A percentile compares a stretch with the other conserved stretches of the same genome.
Conservation (phyloP, 768 basidiomycete species). For the Pholiota molesta region DNA sequence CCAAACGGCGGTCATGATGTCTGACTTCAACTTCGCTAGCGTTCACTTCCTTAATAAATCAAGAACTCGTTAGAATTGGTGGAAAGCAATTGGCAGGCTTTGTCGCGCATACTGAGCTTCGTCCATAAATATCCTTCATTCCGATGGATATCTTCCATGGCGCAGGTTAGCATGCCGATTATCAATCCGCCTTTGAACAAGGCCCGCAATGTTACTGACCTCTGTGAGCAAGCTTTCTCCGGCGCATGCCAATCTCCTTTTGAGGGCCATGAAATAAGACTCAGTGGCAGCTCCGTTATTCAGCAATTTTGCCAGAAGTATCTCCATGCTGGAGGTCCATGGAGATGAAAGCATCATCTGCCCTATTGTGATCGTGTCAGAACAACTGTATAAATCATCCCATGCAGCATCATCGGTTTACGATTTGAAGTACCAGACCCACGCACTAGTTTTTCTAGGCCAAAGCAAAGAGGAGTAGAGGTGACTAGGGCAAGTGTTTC, state of each 20-base stretch:
- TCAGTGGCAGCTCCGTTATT: slow-evolving; percentile 13
- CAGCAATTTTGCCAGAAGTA: slow-evolving; percentile 37
- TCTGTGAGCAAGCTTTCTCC: slow-evolving; percentile 20
- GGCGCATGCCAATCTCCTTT: slow-evolving; percentile 29
- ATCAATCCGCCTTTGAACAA: neutral
- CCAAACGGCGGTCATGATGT: slow-evolving; percentile 5
- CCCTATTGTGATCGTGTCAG: slow-evolving; percentile 10
- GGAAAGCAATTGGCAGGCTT: neutral
- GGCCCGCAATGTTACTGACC: slow-evolving; percentile 17
- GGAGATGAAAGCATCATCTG: slow-evolving; percentile 37
- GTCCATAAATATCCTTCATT: neutral
- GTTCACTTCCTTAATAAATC: neutral
- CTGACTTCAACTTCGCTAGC: neutral
- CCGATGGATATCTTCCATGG: neutral
- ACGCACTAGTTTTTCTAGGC: slow-evolving; percentile 40
- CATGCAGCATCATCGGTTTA: slow-evolving; percentile 7
- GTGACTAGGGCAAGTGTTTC: slow-evolving; percentile 54
- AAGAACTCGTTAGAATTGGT: neutral
- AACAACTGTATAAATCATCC: neutral
- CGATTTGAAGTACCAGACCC: slow-evolving; percentile 13
- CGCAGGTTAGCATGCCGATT: neutral
- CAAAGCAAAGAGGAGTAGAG: slow-evolving; percentile 52
- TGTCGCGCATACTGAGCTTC: neutral
- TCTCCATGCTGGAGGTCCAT: slow-evolving; percentile 51
- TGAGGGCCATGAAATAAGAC: slow-evolving; percentile 32